A percentile compares a stretch with the other conserved stretches of the same genome.
These are phyloP conservation scores for Saksenaea vasiformis DNA, from an alignment of 371 early-diverging fungal genomes.

Conservation along the genomic window DNA sequence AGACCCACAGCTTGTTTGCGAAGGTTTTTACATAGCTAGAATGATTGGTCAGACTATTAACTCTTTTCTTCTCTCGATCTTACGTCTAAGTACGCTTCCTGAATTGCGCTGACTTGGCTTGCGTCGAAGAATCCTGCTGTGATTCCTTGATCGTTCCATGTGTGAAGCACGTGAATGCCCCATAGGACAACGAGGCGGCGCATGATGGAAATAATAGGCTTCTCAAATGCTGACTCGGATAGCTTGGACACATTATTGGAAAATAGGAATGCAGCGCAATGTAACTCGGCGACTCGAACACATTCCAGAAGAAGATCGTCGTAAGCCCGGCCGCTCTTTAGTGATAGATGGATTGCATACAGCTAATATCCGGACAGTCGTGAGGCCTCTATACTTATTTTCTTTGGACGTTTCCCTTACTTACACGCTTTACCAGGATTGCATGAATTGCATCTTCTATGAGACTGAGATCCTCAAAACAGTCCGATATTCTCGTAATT, in stretches of 20 bases:
- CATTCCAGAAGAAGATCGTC: conserved; percentile 38
- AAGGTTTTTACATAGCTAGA: conserved; percentile 47
- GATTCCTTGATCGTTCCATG: conserved; percentile 51
- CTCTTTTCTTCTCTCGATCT: neutral
- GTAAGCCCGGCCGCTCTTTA: conserved; percentile 16
- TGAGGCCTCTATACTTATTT: neutral
- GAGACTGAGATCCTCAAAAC: conserved; percentile 26
- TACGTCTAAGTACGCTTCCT: conserved; percentile 44
- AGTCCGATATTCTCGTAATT: conserved; percentile 20
- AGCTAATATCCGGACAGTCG: conserved; percentile 16
- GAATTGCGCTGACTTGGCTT: conserved; percentile 47
- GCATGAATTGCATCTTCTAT: conserved; percentile 33
- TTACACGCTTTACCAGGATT: conserved; percentile 41
- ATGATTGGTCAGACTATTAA: neutral
- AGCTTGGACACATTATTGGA: conserved; percentile 25
- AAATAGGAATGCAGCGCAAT: conserved; percentile 38
- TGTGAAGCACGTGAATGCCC: conserved; percentile 44
- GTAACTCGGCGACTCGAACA: conserved; percentile 38
- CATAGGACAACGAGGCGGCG: conserved; percentile 35
- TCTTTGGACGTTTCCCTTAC: neutral
- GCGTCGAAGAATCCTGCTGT: conserved; percentile 55
- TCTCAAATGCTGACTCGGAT: conserved; percentile 7
- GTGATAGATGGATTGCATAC: conserved; percentile 24
- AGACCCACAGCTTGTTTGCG: conserved; percentile 64
- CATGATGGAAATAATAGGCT: conserved; percentile 27